Evolutionary conservation across 495 filamentous ascomycete species (phyloP).

Genomic region (Xylaria cubensis): DNA sequence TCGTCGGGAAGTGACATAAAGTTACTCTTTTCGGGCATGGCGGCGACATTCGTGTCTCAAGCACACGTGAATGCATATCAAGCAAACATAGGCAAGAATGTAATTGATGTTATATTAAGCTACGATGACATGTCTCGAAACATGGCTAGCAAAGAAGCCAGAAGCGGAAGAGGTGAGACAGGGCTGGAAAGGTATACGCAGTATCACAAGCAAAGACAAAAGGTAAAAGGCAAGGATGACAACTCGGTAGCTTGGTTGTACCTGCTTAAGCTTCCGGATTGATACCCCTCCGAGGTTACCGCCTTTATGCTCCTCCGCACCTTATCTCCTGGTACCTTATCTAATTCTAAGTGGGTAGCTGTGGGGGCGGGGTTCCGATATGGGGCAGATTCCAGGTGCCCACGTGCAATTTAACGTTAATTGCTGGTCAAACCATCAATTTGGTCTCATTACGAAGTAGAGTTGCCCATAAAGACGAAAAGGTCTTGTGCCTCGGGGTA

Average conservation of each 20-base stretch:
- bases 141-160: neutral
- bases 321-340: slow-evolving; percentile 2
- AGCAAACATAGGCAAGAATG: neutral
- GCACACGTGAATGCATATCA: neutral
- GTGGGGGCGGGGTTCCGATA: neutral
- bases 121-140: neutral
- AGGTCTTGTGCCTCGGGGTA: neutral
- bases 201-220: slow-evolving; percentile 7
- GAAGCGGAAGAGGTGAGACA: neutral
- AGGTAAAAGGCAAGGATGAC: neutral
- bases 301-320: neutral
- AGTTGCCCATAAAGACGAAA: too few relatives aligned
- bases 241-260: neutral
- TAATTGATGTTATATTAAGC: neutral
- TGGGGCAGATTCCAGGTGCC: neutral
- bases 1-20: slow-evolving; percentile 73
- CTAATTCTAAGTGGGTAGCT: too few relatives aligned
- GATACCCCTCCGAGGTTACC: neutral
- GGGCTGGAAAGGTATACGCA: neutral
- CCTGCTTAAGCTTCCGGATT: slow-evolving; percentile 12
- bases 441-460: too few relatives aligned
- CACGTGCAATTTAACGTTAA: too few relatives aligned
- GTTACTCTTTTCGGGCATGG: slow-evolving; percentile 30
- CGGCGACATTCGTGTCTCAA: neutral
- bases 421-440: too few relatives aligned